Percentiles rank a stretch among this genome's conserved stretches.
Conservation (phyloP, 495 filamentous ascomycete genomes). For the Collariella sp. region DNA sequence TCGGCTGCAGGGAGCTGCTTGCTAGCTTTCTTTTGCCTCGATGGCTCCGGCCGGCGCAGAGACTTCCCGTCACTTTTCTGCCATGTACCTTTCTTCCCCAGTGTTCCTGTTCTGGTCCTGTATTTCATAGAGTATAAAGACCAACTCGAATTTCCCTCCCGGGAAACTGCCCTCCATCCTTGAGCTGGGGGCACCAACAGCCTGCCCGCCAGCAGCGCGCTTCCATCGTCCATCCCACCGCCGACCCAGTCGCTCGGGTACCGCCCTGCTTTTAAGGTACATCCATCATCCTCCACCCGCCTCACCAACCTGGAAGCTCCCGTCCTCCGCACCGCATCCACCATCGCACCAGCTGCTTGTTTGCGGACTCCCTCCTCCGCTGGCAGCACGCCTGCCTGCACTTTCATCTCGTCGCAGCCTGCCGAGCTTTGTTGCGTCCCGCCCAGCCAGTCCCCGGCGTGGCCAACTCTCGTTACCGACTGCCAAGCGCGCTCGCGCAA, state of each 20-base stretch:
- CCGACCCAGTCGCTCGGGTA: neutral
- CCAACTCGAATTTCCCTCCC: constrained; percentile 32
- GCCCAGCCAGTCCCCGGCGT: neutral
- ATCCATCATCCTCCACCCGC: neutral
- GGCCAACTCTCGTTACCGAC: neutral
- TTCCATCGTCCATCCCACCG: neutral
- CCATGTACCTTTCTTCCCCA: constrained; percentile 4
- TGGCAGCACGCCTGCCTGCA: neutral
- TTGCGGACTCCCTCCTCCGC: neutral
- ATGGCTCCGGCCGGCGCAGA: constrained; percentile 23
- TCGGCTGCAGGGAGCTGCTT: constrained; percentile 24
- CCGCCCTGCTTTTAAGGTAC: constrained; percentile 13
- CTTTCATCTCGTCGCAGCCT: neutral
- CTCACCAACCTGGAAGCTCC: too few species aligned
- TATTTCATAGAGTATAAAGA: constrained; percentile 34
- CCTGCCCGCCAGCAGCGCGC: constrained; percentile 34
- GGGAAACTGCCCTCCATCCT: constrained; percentile 33
- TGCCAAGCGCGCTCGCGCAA: constrained; percentile 14
- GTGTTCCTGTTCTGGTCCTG: constrained; percentile 14
- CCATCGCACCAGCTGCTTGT: neutral
- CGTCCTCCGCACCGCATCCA: neutral
- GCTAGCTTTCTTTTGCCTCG: constrained; percentile 18
- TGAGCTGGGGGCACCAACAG: constrained; percentile 36
- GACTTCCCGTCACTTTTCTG: constrained; percentile 19
- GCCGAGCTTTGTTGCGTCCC: neutral